Conservation (phyloP, 371 early-diverging fungal genomes). For the Rhizopus microsporus region DNA sequence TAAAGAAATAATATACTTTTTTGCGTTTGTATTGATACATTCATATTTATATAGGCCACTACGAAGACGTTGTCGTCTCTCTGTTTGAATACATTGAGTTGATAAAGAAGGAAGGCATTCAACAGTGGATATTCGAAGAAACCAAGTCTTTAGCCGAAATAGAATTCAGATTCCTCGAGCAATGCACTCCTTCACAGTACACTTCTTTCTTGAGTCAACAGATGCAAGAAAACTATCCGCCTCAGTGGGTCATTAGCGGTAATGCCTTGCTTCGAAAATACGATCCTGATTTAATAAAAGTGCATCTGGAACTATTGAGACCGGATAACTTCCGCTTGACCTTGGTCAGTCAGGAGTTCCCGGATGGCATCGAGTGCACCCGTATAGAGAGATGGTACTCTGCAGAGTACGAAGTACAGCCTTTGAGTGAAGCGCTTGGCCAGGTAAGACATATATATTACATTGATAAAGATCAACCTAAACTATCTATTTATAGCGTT, state of each 20-base stretch:
- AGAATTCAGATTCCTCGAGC: slow-evolving; percentile 82
- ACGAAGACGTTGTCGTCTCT: slow-evolving; percentile 76
- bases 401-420: slow-evolving; percentile 74
- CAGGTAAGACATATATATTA: slow-evolving; percentile 40
- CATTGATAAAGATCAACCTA: background rate
- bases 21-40: background rate
- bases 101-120: slow-evolving; percentile 67
- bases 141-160: slow-evolving; percentile 66
- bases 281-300: slow-evolving; percentile 56
- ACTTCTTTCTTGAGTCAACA: slow-evolving; percentile 45
- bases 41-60: slow-evolving; percentile 47
- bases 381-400: slow-evolving; percentile 78
- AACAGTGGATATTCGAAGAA: slow-evolving; percentile 84
- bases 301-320: slow-evolving; percentile 57
- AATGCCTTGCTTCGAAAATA: slow-evolving; percentile 58
- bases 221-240: slow-evolving; percentile 68
- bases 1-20: background rate
- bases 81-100: slow-evolving; percentile 90
- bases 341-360: slow-evolving; percentile 43
- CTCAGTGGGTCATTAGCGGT: slow-evolving; percentile 72
- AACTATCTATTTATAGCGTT: slow-evolving; percentile 12
- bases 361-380: slow-evolving; percentile 50
- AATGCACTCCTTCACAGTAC: slow-evolving; percentile 60
- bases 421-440: slow-evolving; percentile 55
- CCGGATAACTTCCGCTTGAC: slow-evolving; percentile 68